A percentile compares a stretch with the other conserved stretches of the same genome.
These are phyloP conservation scores for Aspergillus pseudoviridinutans DNA, from an alignment of 2,329 filamentous ascomycete species.

Conservation along the genomic window DNA sequence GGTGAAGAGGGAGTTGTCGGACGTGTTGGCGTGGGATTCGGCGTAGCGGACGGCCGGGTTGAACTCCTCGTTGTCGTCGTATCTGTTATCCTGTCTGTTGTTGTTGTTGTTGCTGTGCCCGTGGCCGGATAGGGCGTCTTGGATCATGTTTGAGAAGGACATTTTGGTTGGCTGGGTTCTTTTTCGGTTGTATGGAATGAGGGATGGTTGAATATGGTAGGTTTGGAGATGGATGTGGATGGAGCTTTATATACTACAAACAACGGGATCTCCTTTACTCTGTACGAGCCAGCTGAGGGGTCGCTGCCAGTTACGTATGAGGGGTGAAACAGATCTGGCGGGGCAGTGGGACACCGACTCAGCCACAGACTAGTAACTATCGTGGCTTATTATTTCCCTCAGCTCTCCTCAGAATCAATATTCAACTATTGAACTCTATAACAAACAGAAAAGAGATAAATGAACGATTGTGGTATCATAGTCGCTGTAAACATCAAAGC, in stretches of 20 bases:
- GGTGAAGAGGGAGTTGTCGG: constrained; percentile 53
- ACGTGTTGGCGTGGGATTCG: constrained; percentile 48
- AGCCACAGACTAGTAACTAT: background rate
- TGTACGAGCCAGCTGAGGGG: background rate
- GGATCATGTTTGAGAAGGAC: constrained; percentile 19
- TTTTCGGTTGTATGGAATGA: background rate
- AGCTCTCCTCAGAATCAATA: too few relatives aligned
- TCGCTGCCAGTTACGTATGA: background rate
- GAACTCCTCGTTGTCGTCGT: constrained; percentile 46
- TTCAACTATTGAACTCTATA: background rate
- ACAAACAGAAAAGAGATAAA: background rate
- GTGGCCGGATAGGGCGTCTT: constrained; percentile 10
- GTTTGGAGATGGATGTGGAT: background rate
- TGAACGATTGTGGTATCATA: background rate
- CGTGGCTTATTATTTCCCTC: background rate
- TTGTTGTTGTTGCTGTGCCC: background rate
- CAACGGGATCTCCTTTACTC: background rate
- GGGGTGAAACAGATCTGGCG: background rate
- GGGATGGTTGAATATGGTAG: background rate
- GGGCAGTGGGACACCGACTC: background rate
- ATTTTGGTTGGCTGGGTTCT: constrained; percentile 10
- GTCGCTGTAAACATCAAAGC: background rate
- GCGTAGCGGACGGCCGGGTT: constrained; percentile 54
- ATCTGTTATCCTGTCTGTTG: constrained; percentile 1
- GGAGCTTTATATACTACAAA: background rate